phyloP scores from a whole-genome alignment of 129 eudicot species.

The Pseudognaphalium luteoalbum region DNA sequence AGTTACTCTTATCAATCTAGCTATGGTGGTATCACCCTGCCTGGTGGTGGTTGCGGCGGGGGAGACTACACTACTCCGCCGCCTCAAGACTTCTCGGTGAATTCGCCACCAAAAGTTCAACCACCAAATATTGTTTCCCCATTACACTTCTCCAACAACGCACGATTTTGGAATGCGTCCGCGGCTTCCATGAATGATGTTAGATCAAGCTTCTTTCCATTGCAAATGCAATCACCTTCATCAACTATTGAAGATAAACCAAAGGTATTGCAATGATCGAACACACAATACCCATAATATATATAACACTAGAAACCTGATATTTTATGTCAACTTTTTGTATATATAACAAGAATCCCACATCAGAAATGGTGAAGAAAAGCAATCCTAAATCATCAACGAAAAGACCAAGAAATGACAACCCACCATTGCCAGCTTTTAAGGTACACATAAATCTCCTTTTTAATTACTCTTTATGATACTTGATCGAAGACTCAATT shows the following conservation, averaged over 20 bases:
- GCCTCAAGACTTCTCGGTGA: slow-evolving; percentile 41
- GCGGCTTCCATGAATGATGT: slow-evolving; percentile 51
- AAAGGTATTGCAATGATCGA: slow-evolving; percentile 51
- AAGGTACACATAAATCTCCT: slow-evolving; percentile 58
- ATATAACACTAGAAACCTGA: slow-evolving; percentile 21
- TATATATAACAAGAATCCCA: slow-evolving; percentile 43
- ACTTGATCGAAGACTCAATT: slow-evolving; percentile 27
- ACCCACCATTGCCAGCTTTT: slow-evolving; percentile 87
- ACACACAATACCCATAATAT: slow-evolving; percentile 1
- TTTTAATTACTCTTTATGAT: slow-evolving; percentile 19
- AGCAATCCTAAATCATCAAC: slow-evolving; percentile 53
- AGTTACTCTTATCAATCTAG: slow-evolving; percentile 39
- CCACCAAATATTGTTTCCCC: slow-evolving; percentile 29
- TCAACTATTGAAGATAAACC: slow-evolving; percentile 67
- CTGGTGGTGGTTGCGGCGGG: slow-evolving; percentile 23
- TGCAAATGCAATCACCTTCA: slow-evolving; percentile 53
- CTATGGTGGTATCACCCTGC: slow-evolving; percentile 28
- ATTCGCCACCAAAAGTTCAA: slow-evolving; percentile 46
- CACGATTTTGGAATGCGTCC: slow-evolving; percentile 79
- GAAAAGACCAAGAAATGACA: slow-evolving; percentile 82
- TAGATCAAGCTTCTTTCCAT: slow-evolving; percentile 62
- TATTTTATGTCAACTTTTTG: slow-evolving; percentile 30
- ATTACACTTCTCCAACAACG: slow-evolving; percentile 43
- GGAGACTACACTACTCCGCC: slow-evolving; percentile 30
- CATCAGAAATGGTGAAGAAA: slow-evolving; percentile 50